Conservation (phyloP, 225 moss, liverwort and hornwort genomes). For the Sphagnum tenellum region DNA sequence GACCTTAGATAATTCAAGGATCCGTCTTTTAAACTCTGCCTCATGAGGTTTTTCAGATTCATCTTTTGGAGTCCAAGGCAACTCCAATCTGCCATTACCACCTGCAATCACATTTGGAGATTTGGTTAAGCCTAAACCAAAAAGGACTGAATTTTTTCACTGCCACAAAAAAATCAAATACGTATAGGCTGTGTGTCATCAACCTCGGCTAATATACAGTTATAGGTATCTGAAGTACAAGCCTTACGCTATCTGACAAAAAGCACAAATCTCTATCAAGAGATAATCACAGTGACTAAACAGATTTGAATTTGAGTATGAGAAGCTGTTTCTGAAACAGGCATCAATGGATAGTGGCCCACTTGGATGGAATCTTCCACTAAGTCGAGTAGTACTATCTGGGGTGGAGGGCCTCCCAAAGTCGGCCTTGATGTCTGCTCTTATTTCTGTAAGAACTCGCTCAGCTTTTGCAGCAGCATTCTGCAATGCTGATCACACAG, state of each 20-base stretch:
- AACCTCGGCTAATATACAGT: no score
- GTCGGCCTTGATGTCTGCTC: slow-evolving; percentile 86
- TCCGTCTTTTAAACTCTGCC: slow-evolving; percentile 61
- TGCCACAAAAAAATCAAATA: background rate
- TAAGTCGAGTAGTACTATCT: slow-evolving; percentile 22
- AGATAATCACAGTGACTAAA: no score
- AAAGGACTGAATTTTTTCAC: background rate
- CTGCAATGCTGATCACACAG: slow-evolving; percentile 51
- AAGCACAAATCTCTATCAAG: no score
- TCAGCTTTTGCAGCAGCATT: slow-evolving; percentile 97
- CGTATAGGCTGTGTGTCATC: no score
- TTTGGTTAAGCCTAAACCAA: no score
- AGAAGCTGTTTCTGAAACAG: no score
- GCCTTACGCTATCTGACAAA: no score
- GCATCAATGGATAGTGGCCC: slow-evolving; percentile 4
- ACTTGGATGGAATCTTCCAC: slow-evolving; percentile 31
- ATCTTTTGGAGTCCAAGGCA: slow-evolving; percentile 50
- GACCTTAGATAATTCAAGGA: slow-evolving; percentile 66
- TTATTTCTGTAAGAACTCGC: slow-evolving; percentile 85
- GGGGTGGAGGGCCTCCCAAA: slow-evolving; percentile 53
- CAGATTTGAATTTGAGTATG: no score
- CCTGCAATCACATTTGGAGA: slow-evolving; percentile 14
- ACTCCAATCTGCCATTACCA: slow-evolving; percentile 29
- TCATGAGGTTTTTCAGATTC: slow-evolving; percentile 56
- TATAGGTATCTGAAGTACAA: no score